Evolutionary conservation across 176 grass and related monocot species (phyloP).

Genomic region (Zoysia pacifica): DNA sequence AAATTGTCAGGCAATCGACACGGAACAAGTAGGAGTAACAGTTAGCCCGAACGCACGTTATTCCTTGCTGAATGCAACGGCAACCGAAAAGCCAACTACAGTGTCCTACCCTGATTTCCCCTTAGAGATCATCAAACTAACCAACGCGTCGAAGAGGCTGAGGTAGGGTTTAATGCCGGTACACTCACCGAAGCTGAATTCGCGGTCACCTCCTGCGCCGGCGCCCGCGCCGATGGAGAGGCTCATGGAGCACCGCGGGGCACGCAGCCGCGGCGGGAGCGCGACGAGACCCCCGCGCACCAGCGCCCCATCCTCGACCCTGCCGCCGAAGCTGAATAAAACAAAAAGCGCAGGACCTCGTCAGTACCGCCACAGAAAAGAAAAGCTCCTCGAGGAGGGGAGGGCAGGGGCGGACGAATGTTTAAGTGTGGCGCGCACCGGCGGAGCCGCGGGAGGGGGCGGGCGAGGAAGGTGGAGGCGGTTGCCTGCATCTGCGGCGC

Average conservation of each 20-base stretch:
- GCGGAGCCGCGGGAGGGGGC: conserved; percentile 18
- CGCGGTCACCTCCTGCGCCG: conserved; percentile 41
- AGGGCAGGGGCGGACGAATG: background rate
- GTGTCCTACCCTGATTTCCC: background rate
- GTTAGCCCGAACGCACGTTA: conserved; percentile 7
- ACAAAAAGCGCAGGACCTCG: background rate
- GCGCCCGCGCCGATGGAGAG: conserved; percentile 69
- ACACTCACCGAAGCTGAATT: conserved; percentile 64
- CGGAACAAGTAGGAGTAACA: background rate
- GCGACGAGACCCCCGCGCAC: conserved; percentile 35
- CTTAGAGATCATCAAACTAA: background rate
- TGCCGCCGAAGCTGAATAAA: conserved; percentile 25
- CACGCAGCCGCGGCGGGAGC: conserved; percentile 37
- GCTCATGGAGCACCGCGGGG: conserved; percentile 61
- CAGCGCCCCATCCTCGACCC: conserved; percentile 22
- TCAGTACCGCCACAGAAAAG: background rate
- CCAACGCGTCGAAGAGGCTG: background rate
- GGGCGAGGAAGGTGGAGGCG: conserved; percentile 47
- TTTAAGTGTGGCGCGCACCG: conserved; percentile 30
- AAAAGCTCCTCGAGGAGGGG: too few species aligned
- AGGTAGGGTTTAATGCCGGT: background rate
- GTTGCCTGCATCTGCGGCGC: conserved; percentile 61
- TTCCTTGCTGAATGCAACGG: conserved; percentile 24
- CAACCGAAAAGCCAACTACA: conserved; percentile 18
- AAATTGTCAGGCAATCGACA: background rate